Base-by-base conservation (phyloP, 208 protist species). In the Angomonas deanei region DNA sequence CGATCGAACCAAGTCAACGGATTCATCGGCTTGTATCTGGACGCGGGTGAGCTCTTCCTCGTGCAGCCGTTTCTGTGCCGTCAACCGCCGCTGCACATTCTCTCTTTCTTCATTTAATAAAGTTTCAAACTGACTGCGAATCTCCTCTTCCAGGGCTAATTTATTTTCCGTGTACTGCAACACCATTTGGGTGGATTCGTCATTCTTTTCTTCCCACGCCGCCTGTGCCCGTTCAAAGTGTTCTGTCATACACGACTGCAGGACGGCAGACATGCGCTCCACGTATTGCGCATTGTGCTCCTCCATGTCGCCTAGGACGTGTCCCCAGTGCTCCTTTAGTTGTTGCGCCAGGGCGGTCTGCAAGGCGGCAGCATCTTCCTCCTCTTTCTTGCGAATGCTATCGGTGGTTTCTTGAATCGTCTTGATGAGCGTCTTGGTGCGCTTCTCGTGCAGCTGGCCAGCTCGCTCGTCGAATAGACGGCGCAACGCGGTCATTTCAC, bases 101-200 rank as follows among this genome's bases (percentile, higher is more conserved):
- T 50, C 17, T 5, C 19, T 4, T 23, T 50, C 42, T n/a, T 50
- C 42, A 5, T 13, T 23, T 23, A 50, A 50, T n/a, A 50, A n/a
- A 5, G 8, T 8, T n/a, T 50, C 42, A n/a, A 50, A 50, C 42
- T 50, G 17, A 23, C 17, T 50, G 23, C 42, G 42, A 5, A 50
- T 50, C 23, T 50, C 42, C 5, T 50, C 42, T n/a, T 50, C 42
- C 13, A 50, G 23, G 42, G 42, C 13, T 3, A 50, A 19, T n/a
- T 50, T 50, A n/a, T n/a, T 50, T 50, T 50, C 42, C 42, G 42
- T n/a, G 42, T 50, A 50, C 42, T 50, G 42, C 17, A 50, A 10
- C 8, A 50, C 19, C 42, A 19, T 19, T 19, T 50, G 42, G 19
- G 42, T 50, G 17, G 42, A 10, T n/a, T 50, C 42, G 19, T 50